Evolutionary conservation across 2,329 filamentous ascomycete genomes (phyloP).

Genomic region (Microdochium trichocladiopsis): DNA sequence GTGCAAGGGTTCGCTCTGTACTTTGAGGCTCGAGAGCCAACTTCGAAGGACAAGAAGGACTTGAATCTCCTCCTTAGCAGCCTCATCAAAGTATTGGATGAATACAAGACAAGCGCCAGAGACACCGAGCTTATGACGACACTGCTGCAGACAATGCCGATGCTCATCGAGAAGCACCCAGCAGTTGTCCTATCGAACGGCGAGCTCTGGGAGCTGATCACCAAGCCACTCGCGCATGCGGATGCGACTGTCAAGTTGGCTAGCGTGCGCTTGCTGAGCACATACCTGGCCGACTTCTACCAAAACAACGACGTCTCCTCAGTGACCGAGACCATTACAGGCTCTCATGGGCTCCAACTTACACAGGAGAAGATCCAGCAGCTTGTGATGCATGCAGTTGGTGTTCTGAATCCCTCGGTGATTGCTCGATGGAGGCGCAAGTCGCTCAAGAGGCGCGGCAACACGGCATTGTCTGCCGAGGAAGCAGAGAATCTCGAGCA

Average conservation of each 20-base stretch:
- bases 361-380: constrained; percentile 55
- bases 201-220: constrained; percentile 64
- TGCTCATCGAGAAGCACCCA: constrained; percentile 62
- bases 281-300: constrained; percentile 76
- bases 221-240: constrained; percentile 63
- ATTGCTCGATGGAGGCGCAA: constrained; percentile 19
- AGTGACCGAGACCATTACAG: constrained; percentile 42
- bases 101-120: constrained; percentile 42
- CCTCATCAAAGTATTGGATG: constrained; percentile 43
- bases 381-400: constrained; percentile 32
- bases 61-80: constrained; percentile 53
- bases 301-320: constrained; percentile 51
- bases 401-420: constrained; percentile 29
- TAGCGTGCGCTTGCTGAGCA: constrained; percentile 64
- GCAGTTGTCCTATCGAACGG: constrained; percentile 55
- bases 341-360: constrained; percentile 66
- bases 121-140: constrained; percentile 71
- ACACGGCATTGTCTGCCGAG: constrained; percentile 3
- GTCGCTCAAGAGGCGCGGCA: constrained; percentile 11
- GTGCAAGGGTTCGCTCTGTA: constrained; percentile 79
- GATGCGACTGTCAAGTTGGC: constrained; percentile 71
- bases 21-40: constrained; percentile 60
- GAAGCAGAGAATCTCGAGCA: constrained; percentile 2
- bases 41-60: constrained; percentile 58
- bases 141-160: constrained; percentile 60